These are phyloP conservation scores for Avicennia marina DNA, from an alignment of 257 asterid genomes.

Conservation along the genomic window DNA sequence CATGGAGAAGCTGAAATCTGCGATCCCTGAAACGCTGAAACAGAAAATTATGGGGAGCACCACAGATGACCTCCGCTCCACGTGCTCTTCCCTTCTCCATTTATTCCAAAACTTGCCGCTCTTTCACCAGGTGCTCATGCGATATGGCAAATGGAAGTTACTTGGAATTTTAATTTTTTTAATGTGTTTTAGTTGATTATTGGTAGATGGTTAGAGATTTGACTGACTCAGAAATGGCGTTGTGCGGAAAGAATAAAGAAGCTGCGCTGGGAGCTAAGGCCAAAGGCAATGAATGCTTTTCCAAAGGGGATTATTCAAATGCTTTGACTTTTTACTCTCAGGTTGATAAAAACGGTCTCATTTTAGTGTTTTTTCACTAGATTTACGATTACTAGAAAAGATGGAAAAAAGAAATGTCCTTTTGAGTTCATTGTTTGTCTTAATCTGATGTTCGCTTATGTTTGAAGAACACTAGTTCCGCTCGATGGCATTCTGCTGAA, in stretches of 20 bases:
- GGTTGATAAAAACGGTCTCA: constrained; percentile 26
- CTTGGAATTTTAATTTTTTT: constrained; percentile 1
- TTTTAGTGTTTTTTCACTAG: neutral
- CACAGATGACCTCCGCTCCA: constrained; percentile 38
- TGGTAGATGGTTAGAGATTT: constrained; percentile 66
- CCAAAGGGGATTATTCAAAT: constrained; percentile 57
- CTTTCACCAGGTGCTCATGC: constrained; percentile 59
- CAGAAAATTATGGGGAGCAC: constrained; percentile 43
- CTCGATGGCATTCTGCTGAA: neutral
- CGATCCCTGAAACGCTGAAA: constrained; percentile 52
- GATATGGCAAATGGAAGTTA: neutral
- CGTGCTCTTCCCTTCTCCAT: constrained; percentile 65
- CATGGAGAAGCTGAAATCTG: constrained; percentile 87
- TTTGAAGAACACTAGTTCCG: neutral
- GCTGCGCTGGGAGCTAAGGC: constrained; percentile 70
- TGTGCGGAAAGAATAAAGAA: constrained; percentile 65
- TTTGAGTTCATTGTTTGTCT: too few species aligned
- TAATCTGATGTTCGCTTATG: neutral
- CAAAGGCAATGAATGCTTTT: constrained; percentile 70
- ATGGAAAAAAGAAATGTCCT: neutral
- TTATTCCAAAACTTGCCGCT: constrained; percentile 53
- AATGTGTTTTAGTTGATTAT: constrained; percentile 10
- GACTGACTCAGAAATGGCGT: constrained; percentile 57
- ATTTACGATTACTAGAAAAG: too few species aligned
- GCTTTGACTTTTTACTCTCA: constrained; percentile 73